Percentiles rank a stretch among this genome's conserved stretches.
phyloP scores from a whole-genome alignment of 371 early-diverging fungal genomes.

The Synchytrium microbalum region DNA sequence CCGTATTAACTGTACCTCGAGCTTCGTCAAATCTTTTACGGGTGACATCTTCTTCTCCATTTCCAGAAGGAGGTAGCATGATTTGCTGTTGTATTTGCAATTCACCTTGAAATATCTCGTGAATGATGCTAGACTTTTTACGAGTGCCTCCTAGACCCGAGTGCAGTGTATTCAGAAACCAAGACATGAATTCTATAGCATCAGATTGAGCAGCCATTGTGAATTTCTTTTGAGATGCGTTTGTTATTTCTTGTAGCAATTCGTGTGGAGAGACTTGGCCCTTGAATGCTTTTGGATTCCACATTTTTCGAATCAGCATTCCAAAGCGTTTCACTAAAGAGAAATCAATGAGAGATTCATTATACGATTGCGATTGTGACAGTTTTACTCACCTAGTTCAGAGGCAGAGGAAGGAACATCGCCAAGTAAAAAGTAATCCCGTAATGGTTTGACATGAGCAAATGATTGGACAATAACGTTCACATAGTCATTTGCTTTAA shows the following conservation, averaged over 20 bases:
- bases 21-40: constrained; percentile 35
- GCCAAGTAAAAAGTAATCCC: constrained; percentile 71
- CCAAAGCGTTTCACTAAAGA: constrained; percentile 65
- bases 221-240: constrained; percentile 75
- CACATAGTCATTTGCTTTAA: constrained; percentile 93
- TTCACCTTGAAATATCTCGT: constrained; percentile 78
- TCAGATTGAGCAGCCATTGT: constrained; percentile 75
- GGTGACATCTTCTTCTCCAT: constrained; percentile 21
- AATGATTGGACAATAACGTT: constrained; percentile 90
- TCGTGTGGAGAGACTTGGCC: constrained; percentile 97
- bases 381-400: constrained; percentile 37
- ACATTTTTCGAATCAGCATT: constrained; percentile 79
- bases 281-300: constrained; percentile 90
- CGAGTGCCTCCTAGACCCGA: constrained; percentile 71
- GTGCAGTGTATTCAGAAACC: constrained; percentile 91
- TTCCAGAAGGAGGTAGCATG: constrained; percentile 23
- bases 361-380: background rate
- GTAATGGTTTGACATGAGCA: constrained; percentile 77
- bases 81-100: constrained; percentile 62
- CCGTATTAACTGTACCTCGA: constrained; percentile 31
- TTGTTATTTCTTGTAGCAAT: constrained; percentile 83
- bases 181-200: constrained; percentile 82
- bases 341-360: background rate
- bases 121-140: constrained; percentile 65
- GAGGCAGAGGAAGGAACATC: constrained; percentile 18